These are phyloP conservation scores for Drosera spatulata DNA, from an alignment of 179 eudicot genomes.

Conservation along the genomic window DNA sequence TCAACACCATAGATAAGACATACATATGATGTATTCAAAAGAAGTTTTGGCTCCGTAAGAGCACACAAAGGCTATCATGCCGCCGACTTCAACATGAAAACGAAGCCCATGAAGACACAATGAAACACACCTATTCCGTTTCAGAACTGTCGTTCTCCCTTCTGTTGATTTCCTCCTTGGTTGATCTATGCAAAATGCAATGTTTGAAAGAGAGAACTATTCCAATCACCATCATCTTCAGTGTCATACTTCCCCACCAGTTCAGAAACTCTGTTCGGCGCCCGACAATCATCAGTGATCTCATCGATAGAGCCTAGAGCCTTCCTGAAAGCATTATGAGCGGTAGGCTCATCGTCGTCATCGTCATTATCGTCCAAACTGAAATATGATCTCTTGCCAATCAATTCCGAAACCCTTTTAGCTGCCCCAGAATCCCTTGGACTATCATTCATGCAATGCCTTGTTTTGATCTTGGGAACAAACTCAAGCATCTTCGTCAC, in stretches of 20 bases:
- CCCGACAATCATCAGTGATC: constrained; percentile 29
- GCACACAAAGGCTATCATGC: too few relatives aligned
- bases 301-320: constrained; percentile 11
- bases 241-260: constrained; percentile 18
- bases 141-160: background rate
- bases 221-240: constrained; percentile 14
- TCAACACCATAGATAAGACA: too few relatives aligned
- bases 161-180: constrained; percentile 3
- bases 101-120: background rate
- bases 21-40: too few relatives aligned
- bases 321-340: constrained; percentile 22
- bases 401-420: constrained; percentile 29
- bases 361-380: constrained; percentile 15
- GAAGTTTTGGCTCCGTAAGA: too few relatives aligned
- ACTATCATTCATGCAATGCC: constrained; percentile 12
- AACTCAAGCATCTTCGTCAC: constrained; percentile 22
- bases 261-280: constrained; percentile 29
- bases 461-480: constrained; percentile 38
- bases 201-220: constrained; percentile 10
- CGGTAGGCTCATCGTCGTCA: background rate
- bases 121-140: background rate
- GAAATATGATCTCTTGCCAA: constrained; percentile 25
- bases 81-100: too few relatives aligned
- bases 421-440: constrained; percentile 37
- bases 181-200: constrained; percentile 24